Base-by-base conservation (phyloP, 371 early-diverging fungal genomes). In the Mucor racemosus region DNA sequence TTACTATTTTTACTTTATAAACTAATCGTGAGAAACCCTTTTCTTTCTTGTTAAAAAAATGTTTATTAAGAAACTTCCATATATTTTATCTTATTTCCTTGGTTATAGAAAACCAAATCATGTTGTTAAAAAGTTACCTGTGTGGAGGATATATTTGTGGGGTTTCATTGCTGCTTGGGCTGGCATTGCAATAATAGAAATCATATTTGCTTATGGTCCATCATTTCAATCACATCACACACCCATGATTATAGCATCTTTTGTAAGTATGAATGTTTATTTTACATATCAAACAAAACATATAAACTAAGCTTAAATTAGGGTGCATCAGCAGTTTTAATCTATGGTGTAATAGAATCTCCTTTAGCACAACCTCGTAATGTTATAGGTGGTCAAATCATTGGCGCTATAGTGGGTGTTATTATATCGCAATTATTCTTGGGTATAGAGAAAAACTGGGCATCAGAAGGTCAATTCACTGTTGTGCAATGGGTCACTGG, bases 291-390 rank as follows among this genome's bases (percentile, higher is more conserved):
- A 26, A 26, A 26, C 26, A 26, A 26, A 14, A 2, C 14, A 57
- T 53, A 26, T 31, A 38, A 40, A 26, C 59, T 58, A 60, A 33
- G 31, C 33, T 46, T 21, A 7, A 42, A 39, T 19, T 69, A 84
- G 84, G 90, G 88, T 8, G 91, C 91, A 3, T 71, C 83, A 13
- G 90, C 91, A 8, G 90, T 93, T 19, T 71, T 94, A 34, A 67
- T 91, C 4, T 92, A 87, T 61, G 90, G 87, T 48, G 86, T 88
- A 1, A 86, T 90, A 14, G 91, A 91, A 14, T 75, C 90, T 4
- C 93, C 92, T 3, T 72, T 94, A 60, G 85, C 91, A 0, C 93
- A 93, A 55, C 93, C 93, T 54, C 81, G 91, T 0, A 91, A 90
- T 62, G 71, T 79, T 34, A 69, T 93, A 4, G 58, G 79, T 34